Percentiles rank a stretch among this genome's conserved stretches.
phyloP scores from a whole-genome alignment of 2,329 filamentous ascomycete genomes.

The Torrubiellomyces zombiae region DNA sequence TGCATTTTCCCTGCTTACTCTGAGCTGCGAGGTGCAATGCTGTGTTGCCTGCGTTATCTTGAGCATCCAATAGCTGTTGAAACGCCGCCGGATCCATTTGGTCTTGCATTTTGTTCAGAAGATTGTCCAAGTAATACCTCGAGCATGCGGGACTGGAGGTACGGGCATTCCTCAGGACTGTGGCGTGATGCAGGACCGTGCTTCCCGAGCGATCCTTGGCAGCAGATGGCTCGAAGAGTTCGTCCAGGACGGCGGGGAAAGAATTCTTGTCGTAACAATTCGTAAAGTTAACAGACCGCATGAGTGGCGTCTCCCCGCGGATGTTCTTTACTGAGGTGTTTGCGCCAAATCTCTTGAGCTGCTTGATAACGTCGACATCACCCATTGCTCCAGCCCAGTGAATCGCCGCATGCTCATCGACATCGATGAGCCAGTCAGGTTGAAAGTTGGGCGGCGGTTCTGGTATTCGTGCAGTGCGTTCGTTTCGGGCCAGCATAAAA shows the following conservation, averaged over 20 bases:
- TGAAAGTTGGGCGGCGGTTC: conserved; percentile 76
- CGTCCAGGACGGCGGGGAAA: conserved; percentile 68
- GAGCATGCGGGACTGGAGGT: conserved; percentile 73
- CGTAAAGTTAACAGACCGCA: conserved; percentile 88
- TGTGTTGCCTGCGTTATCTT: conserved; percentile 80
- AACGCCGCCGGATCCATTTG: conserved; percentile 60
- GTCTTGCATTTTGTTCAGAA: conserved; percentile 74
- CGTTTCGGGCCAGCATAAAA: conserved; percentile 74
- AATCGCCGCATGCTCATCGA: conserved; percentile 78
- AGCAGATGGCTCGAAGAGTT: conserved; percentile 68
- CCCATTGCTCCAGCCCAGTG: conserved; percentile 99
- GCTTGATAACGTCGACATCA: conserved; percentile 77
- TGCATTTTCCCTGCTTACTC: conserved; percentile 75
- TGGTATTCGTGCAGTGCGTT: conserved; percentile 54
- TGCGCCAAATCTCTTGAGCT: conserved; percentile 68
- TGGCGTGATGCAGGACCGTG: conserved; percentile 89
- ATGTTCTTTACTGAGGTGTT: conserved; percentile 54
- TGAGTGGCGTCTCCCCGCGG: conserved; percentile 75
- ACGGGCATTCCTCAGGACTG: conserved; percentile 69
- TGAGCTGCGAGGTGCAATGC: conserved; percentile 61
- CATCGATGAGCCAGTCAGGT: conserved; percentile 83
- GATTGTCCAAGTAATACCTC: conserved; percentile 81
- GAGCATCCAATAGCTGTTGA: conserved; percentile 61
- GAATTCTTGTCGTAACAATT: conserved; percentile 92
- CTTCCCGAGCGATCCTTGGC: conserved; percentile 64